Base-by-base conservation (phyloP, 371 early-diverging fungal species). In the Fennellomyces sp. region DNA sequence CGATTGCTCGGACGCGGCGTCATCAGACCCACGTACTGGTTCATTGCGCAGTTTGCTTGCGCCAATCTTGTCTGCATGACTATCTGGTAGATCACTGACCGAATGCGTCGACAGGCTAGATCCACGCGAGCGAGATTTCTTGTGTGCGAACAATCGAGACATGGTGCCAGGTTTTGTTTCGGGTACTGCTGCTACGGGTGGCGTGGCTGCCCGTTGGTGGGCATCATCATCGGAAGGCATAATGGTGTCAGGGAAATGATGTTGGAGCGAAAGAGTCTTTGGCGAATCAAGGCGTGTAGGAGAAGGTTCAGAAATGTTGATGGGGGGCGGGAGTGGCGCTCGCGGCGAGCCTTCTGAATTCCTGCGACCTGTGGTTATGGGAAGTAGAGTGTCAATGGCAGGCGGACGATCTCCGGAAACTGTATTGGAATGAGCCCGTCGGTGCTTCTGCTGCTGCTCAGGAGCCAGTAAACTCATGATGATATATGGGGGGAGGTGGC, bases 261-360 rank as follows among this genome's bases (percentile, higher is more conserved):
- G 52, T 33, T 52, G 33, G 17, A 52, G 25, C 2, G 52, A 52
- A 31, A 52, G 52, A 1, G 35, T 52, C n/a, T 52, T 52, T 6
- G 52, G 52, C 13, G 52, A 52, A 31, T 52, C 52, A 33, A 33
- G 45, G 21, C 12, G 41, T 41, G 55, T 30, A 30, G 55, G 63
- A 13, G 70, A 57, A 35, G 68, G 68, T 13, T 54, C 62, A 58
- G 61, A 67, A 28, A 67, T 61, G 60, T 63, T 67, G 39, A 67
- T 63, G 39, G 63, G 63, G n/a, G 45, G 45, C n/a, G 68, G 50
- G 30, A 23, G 19, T 8, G 50, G 61, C 19, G 58, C 51, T 26
- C 58, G 52, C 38, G 60, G 60, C 3, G 68, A 63, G 47, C 68
- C 68, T 45, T 67, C 68, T 19, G 61, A 61, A 38, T 63, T 67